These are phyloP conservation scores for Penicillium paxilli DNA, from an alignment of 495 filamentous ascomycete species.

Conservation along the genomic window DNA sequence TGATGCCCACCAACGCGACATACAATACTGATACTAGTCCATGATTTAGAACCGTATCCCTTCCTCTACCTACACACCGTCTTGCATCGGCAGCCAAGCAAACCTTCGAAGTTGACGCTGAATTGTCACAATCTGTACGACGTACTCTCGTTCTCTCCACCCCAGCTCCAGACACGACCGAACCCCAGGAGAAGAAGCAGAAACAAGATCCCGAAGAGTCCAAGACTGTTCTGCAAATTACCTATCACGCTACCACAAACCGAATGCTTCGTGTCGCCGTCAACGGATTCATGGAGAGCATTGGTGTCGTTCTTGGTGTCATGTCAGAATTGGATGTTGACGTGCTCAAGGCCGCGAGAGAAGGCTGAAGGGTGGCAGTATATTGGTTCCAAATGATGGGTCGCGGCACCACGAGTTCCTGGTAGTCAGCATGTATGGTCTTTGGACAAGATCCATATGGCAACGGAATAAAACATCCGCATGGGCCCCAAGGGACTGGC, in stretches of 20 bases:
- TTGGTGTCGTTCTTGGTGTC: conserved; percentile 77
- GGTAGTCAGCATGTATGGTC: not conserved
- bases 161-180: conserved; percentile 18
- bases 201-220: conserved; percentile 36
- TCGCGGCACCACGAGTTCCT: not conserved
- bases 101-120: conserved; percentile 80
- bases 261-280: conserved; percentile 96
- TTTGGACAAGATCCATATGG: not conserved
- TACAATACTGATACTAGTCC: not conserved
- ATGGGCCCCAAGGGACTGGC: not conserved
- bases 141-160: conserved; percentile 63
- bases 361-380: conserved; percentile 19
- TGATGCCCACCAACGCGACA: not conserved
- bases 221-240: conserved; percentile 63
- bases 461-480: not conserved
- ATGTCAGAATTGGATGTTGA: conserved; percentile 91
- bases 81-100: conserved; percentile 76
- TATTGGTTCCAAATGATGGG: not conserved
- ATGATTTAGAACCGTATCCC: conserved; percentile 63
- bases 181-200: conserved; percentile 28
- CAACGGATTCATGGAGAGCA: conserved; percentile 95
- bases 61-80: conserved; percentile 81
- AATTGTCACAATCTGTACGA: conserved; percentile 79
- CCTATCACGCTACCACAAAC: conserved; percentile 88
- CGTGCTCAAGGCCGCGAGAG: conserved; percentile 52